Base-by-base conservation (phyloP, 768 basidiomycete species). In the Tylopilus rubrobrunneus region DNA sequence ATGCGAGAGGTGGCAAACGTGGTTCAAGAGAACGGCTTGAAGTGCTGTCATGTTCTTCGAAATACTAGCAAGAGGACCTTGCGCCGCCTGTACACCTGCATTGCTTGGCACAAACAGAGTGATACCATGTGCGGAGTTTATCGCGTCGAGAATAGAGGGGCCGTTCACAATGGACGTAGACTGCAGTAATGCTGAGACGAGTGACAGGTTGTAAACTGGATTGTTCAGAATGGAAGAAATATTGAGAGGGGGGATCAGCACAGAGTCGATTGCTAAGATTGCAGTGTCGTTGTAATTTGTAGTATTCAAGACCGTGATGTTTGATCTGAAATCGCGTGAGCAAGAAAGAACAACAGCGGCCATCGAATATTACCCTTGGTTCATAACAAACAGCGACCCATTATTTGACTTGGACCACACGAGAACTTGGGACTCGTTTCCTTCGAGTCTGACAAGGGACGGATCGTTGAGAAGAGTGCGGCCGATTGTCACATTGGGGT, bases 91-190 rank as follows among this genome's bases (percentile, higher is more conserved):
- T 31, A 87, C 51, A 7, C 81, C 86, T 6, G 67, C 66, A 59
- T 85, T 74, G 53, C 70, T 76, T 8, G 89, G 88, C 4, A 83
- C 79, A 62, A 90, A 89, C 39, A 89, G 57, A 1, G 89, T 90
- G 55, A 85, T 74, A 3, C 87, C 89, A 25, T 56, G 66, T 1
- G 77, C 67, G 1, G 67, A 61, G 33, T 62, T 27, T 81, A 67
- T 48, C 66, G 43, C 50, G 50, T 70, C 49, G 23, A 70, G 56
- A 53, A 66, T 3, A 19, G 66, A 41, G 42, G 47, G 56, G 14
- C 75, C 67, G 15, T 62, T 55, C 28, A 50, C 21, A 27, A 75
- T 53, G 7, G 64, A 21, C n/a, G 60, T 56, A 14, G 62, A 55
- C 17, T 49, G 21, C 4, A 66, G 52, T 3, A 66, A 5, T 3